Evolutionary conservation across 805 yeast species (phyloP).

Genomic region (Candida nitratophila): DNA sequence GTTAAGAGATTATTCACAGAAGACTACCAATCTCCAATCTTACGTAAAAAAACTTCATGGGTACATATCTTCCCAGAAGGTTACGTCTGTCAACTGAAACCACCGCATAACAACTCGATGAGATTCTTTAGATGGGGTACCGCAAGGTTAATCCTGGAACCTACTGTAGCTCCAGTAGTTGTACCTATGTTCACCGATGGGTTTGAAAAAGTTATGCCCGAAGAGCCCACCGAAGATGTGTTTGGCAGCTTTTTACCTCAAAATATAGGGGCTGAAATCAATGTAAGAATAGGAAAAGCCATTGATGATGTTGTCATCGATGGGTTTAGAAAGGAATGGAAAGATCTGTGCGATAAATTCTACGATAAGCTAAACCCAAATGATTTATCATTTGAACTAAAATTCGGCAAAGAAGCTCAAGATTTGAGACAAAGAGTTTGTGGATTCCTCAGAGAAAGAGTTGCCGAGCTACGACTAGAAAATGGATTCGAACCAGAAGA

Average conservation of each 20-base stretch:
- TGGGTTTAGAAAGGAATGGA: slow-evolving; percentile 65
- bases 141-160: slow-evolving; percentile 73
- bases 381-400: slow-evolving; percentile 58
- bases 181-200: slow-evolving; percentile 85
- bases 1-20: slow-evolving; percentile 19
- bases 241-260: slow-evolving; percentile 53
- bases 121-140: slow-evolving; percentile 96
- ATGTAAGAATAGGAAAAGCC: slow-evolving; percentile 65
- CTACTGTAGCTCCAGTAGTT: slow-evolving; percentile 76
- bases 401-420: slow-evolving; percentile 56
- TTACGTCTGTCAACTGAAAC: slow-evolving; percentile 75
- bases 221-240: slow-evolving; percentile 49
- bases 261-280: slow-evolving; percentile 60
- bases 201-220: slow-evolving; percentile 82
- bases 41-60: slow-evolving; percentile 71
- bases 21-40: slow-evolving; percentile 45
- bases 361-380: slow-evolving; percentile 42
- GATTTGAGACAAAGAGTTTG: slow-evolving; percentile 67
- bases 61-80: slow-evolving; percentile 95
- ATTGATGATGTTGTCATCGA: slow-evolving; percentile 54
- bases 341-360: slow-evolving; percentile 46
- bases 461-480: slow-evolving; percentile 40
- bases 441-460: slow-evolving; percentile 54
- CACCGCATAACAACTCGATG: slow-evolving; percentile 82
- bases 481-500: slow-evolving; percentile 52